These are phyloP conservation scores for Eimeria necatrix DNA, from an alignment of 169 alveolate species.

Conservation along the genomic window DNA sequence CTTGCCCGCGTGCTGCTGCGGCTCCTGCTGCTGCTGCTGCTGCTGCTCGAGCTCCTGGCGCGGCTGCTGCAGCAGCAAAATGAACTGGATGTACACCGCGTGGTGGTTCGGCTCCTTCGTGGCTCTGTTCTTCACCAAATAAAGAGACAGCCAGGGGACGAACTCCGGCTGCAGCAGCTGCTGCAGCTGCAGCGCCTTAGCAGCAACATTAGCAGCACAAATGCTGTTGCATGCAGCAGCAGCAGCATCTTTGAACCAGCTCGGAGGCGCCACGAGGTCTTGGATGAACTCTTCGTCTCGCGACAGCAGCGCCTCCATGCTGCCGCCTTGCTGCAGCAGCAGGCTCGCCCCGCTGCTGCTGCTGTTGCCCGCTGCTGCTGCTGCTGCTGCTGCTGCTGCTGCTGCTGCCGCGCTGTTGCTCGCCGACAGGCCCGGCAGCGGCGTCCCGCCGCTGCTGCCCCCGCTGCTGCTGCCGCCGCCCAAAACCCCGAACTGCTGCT, in stretches of 20 bases:
- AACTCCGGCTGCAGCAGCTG: constrained; percentile 87
- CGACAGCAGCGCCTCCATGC: constrained; percentile 84
- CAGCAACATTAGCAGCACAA: constrained; percentile 67
- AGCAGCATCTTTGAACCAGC: constrained; percentile 70
- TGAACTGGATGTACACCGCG: constrained; percentile 90
- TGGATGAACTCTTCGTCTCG: constrained; percentile 81
- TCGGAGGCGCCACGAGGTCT: constrained; percentile 78
- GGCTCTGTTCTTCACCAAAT: constrained; percentile 94
- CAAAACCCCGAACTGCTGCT: constrained; percentile 25
- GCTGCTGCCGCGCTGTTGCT: neutral
- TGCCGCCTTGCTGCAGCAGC: constrained; percentile 87
- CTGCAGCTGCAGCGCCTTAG: constrained; percentile 74
- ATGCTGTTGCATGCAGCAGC: constrained; percentile 77
- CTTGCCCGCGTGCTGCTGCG: neutral
- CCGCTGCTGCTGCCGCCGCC: constrained; percentile 24
- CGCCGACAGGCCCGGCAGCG: neutral
- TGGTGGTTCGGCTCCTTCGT: constrained; percentile 94
- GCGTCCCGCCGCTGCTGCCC: constrained; percentile 55
- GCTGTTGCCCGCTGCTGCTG: neutral
- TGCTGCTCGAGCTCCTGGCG: constrained; percentile 54
- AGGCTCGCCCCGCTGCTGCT: constrained; percentile 20
- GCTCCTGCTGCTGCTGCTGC: constrained; percentile 14
- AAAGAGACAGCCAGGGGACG: constrained; percentile 92
- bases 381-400: constrained; percentile 44
- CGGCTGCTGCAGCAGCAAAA: constrained; percentile 89